Evolutionary conservation across 1,139 yeast genomes (phyloP).

Genomic region (Sugiyamaella grinbergsii): DNA sequence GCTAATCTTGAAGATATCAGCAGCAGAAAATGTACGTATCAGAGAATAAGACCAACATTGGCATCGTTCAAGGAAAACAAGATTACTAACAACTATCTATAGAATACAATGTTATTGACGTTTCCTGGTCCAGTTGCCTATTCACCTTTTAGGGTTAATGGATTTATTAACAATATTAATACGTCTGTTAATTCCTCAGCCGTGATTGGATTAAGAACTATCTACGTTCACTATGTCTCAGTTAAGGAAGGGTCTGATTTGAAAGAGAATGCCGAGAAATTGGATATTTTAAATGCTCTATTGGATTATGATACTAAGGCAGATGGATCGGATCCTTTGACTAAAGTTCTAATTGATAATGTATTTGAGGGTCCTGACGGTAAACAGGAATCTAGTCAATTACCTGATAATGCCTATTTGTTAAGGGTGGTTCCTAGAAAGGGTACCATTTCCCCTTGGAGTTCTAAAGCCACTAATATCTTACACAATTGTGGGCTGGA

Average conservation of each 20-base stretch:
- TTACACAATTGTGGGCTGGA: conserved; percentile 84
- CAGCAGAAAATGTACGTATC: not conserved
- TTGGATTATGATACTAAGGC: conserved; percentile 75
- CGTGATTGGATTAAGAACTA: conserved; percentile 68
- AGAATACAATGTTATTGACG: conserved; percentile 48
- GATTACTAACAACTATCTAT: not conserved
- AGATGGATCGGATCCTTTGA: conserved; percentile 54
- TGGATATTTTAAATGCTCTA: conserved; percentile 52
- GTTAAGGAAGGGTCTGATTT: conserved; percentile 46
- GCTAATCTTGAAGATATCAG: not conserved
- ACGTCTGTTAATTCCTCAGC: conserved; percentile 64
- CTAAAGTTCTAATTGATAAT: conserved; percentile 50
- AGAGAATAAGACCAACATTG: not conserved
- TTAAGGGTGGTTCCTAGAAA: conserved; percentile 85
- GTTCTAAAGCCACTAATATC: conserved; percentile 97
- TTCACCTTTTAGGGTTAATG: conserved; percentile 80
- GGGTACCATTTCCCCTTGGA: conserved; percentile 99
- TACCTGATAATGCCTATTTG: conserved; percentile 58
- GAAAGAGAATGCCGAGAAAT: conserved; percentile 46
- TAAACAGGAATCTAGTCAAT: conserved; percentile 29
- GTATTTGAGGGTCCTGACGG: conserved; percentile 30
- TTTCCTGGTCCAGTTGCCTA: conserved; percentile 91
- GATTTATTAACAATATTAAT: conserved; percentile 71
- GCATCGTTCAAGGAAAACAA: not conserved
- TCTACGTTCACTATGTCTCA: conserved; percentile 81